These are phyloP conservation scores for Desmodesmus armatus DNA, from an alignment of 139 green algal species.

Conservation along the genomic window DNA sequence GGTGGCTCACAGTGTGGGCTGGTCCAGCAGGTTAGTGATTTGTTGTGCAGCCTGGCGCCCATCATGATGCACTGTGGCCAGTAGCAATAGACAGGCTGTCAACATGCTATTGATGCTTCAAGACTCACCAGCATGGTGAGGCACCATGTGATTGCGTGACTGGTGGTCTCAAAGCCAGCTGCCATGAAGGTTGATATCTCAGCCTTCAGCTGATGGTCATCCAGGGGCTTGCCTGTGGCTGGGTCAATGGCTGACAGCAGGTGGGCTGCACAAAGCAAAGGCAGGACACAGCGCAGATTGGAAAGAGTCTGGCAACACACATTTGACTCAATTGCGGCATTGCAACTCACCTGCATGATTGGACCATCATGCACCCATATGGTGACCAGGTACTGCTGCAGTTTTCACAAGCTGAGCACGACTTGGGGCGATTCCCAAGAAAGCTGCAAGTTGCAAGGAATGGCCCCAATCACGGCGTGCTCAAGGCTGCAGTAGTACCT, in stretches of 20 bases:
- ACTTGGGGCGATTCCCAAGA: no score
- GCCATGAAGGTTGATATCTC: constrained; percentile 28
- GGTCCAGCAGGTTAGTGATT: no score
- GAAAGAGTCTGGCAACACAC: neutral
- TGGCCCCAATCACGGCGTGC: no score
- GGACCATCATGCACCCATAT: neutral
- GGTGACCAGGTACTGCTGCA: neutral
- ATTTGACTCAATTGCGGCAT: neutral
- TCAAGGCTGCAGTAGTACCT: no score
- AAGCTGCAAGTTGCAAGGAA: no score
- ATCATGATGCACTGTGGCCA: no score
- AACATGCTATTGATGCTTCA: no score
- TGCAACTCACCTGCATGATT: neutral
- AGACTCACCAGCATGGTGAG: constrained; percentile 8
- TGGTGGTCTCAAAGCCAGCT: constrained; percentile 47
- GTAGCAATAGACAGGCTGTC: no score
- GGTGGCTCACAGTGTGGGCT: no score
- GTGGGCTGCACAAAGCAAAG: neutral
- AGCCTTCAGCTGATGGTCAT: constrained; percentile 7
- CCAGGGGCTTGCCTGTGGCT: constrained; percentile 4
- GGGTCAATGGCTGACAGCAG: constrained; percentile 20
- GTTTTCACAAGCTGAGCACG: no score
- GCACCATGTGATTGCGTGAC: constrained; percentile 21
- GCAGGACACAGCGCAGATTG: no score
- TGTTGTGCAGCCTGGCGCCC: no score